phyloP scores from a whole-genome alignment of 257 asterid species.

The Scutellaria barbata region DNA sequence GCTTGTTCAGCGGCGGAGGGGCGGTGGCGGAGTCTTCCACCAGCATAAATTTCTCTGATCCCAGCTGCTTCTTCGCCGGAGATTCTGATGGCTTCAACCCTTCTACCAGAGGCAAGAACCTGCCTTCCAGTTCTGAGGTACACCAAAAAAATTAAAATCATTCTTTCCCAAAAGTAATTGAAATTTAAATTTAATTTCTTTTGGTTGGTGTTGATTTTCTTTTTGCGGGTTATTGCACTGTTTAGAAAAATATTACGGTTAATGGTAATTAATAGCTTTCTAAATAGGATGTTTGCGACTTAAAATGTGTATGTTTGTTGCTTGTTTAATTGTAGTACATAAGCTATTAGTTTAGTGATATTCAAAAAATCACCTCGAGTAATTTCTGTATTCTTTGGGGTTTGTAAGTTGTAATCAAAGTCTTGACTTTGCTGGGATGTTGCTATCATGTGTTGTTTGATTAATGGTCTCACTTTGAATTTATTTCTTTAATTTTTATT shows the following conservation, averaged over 20 bases:
- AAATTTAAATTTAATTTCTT: neutral
- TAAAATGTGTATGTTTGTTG: neutral
- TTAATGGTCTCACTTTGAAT: slow-evolving; percentile 26
- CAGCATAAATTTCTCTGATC: slow-evolving; percentile 72
- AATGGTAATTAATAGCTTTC: neutral
- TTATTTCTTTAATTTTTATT: neutral
- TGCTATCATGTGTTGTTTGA: neutral
- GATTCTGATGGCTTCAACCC: slow-evolving; percentile 63
- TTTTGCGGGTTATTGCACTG: neutral
- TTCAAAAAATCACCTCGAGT: neutral
- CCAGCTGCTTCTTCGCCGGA: slow-evolving; percentile 50
- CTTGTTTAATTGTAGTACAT: neutral
- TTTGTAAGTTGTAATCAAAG: neutral
- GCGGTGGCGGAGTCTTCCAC: slow-evolving; percentile 53
- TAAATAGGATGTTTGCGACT: neutral
- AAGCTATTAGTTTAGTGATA: neutral
- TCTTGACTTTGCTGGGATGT: neutral
- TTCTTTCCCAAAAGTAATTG: too few species aligned
- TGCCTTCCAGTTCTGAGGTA: slow-evolving; percentile 55
- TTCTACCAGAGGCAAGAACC: slow-evolving; percentile 46
- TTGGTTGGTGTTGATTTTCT: neutral
- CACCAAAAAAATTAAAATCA: neutral
- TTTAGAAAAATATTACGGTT: neutral
- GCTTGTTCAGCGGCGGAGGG: slow-evolving; percentile 46
- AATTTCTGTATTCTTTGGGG: neutral